Conservation (phyloP, 192 early-diverging fungal genomes). For the Umbelopsis sp. region DNA sequence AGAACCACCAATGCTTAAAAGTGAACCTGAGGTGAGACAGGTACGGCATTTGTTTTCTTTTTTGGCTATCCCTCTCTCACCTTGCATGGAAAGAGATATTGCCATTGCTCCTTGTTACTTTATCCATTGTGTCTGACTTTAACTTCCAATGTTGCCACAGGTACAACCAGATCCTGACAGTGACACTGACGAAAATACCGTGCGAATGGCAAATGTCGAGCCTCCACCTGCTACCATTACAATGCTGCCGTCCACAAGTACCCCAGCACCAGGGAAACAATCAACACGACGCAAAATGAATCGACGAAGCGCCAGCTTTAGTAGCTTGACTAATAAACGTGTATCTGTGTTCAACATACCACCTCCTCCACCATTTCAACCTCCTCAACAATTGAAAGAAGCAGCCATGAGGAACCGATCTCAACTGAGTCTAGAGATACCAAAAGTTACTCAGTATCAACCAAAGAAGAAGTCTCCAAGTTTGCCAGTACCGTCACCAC, state of each 20-base stretch:
- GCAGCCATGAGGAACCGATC: not conserved
- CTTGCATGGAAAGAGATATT: too few relatives aligned
- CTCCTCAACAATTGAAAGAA: slow-evolving; percentile 11
- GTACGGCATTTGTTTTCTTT: not conserved
- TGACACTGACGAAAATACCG: not conserved
- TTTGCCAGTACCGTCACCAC: not conserved
- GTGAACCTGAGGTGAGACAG: not conserved
- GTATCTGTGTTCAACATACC: slow-evolving; percentile 7
- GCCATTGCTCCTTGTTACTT: not conserved
- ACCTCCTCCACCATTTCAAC: slow-evolving; percentile 3
- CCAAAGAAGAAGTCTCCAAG: not conserved
- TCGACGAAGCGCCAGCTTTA: not conserved
- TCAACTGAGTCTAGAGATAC: not conserved
- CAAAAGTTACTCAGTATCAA: not conserved
- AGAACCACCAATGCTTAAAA: not conserved
- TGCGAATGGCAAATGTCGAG: not conserved
- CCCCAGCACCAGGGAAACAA: not conserved
- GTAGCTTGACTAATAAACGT: not conserved
- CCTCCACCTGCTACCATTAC: not conserved
- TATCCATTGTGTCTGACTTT: not conserved
- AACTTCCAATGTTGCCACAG: not conserved
- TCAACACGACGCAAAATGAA: not conserved
- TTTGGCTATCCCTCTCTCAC: not conserved
- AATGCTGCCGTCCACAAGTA: not conserved
- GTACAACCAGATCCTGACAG: not conserved